Conservation (phyloP, 768 basidiomycete genomes). For the Tricholoma matsutake region DNA sequence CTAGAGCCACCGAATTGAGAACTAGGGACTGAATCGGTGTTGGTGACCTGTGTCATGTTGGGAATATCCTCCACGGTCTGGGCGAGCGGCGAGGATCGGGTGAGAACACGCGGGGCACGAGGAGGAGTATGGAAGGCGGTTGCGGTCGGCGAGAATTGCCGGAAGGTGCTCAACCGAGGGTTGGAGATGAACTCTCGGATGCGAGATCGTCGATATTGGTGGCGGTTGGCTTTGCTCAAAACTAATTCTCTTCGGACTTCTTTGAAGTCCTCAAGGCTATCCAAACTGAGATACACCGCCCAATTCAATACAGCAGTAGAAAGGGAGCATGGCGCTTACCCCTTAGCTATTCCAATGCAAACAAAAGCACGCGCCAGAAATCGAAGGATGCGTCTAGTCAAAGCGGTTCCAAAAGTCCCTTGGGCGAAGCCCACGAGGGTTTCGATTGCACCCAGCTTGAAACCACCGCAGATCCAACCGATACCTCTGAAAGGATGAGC, state of each 20-base stretch:
- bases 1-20: not conserved
- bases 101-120: constrained; percentile 19
- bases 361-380: constrained; percentile 51
- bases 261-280: constrained; percentile 51
- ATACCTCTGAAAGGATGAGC: constrained; percentile 56
- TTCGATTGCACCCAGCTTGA: constrained; percentile 65
- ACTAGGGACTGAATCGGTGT: constrained; percentile 11
- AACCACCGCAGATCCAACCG: constrained; percentile 60
- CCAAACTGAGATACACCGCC: constrained; percentile 37
- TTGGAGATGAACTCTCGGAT: constrained; percentile 50
- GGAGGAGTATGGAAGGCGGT: constrained; percentile 36
- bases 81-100: constrained; percentile 9
- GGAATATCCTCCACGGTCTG: constrained; percentile 3
- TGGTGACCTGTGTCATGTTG: constrained; percentile 21
- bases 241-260: constrained; percentile 39
- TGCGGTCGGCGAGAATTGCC: constrained; percentile 46
- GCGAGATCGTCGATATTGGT: constrained; percentile 28
- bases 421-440: constrained; percentile 59
- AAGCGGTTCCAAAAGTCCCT: constrained; percentile 46
- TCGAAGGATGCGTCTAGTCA: constrained; percentile 59
- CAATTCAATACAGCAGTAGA: not conserved
- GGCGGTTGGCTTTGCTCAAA: constrained; percentile 4
- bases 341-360: constrained; percentile 62
- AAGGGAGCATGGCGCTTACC: constrained; percentile 40
- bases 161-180: constrained; percentile 53